phyloP scores from a whole-genome alignment of 192 early-diverging fungal genomes.

The Endogone sp. region DNA sequence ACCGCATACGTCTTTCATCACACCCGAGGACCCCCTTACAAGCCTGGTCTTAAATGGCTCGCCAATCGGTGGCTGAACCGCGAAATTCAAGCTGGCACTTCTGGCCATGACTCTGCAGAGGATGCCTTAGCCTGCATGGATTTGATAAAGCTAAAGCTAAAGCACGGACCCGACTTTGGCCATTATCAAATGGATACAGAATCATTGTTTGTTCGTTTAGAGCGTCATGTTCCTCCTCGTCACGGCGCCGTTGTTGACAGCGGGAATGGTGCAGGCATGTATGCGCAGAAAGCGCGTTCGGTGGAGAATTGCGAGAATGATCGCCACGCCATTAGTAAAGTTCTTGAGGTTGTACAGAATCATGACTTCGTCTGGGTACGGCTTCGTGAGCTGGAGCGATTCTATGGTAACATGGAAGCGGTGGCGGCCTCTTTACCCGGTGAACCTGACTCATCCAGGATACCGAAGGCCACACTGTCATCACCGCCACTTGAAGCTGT shows the following conservation, averaged over 20 bases:
- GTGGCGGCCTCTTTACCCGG: no score
- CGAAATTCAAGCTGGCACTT: conserved; percentile 46
- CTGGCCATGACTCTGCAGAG: conserved; percentile 67
- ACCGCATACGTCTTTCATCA: conserved; percentile 57
- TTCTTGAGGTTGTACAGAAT: not conserved
- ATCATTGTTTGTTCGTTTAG: conserved; percentile 31
- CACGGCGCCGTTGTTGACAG: conserved; percentile 23
- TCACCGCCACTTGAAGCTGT: no score
- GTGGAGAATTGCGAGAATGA: not conserved
- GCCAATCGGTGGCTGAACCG: conserved; percentile 45
- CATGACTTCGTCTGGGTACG: not conserved
- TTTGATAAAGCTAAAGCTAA: conserved; percentile 53
- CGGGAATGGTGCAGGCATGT: conserved; percentile 1
- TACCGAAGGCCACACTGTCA: no score
- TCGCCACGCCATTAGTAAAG: not conserved
- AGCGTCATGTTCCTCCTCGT: conserved; percentile 15
- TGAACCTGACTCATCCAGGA: not conserved
- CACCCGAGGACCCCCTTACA: conserved; percentile 42
- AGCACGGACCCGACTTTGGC: conserved; percentile 34
- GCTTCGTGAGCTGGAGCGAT: not conserved
- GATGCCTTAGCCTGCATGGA: conserved; percentile 67
- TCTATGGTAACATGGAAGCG: not conserved
- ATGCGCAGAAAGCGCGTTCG: not conserved
- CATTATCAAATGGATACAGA: conserved; percentile 27
- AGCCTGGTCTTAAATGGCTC: conserved; percentile 50